These are phyloP conservation scores for Cladophialophora carrionii DNA, from an alignment of 2,329 filamentous ascomycete genomes.

Conservation along the genomic window DNA sequence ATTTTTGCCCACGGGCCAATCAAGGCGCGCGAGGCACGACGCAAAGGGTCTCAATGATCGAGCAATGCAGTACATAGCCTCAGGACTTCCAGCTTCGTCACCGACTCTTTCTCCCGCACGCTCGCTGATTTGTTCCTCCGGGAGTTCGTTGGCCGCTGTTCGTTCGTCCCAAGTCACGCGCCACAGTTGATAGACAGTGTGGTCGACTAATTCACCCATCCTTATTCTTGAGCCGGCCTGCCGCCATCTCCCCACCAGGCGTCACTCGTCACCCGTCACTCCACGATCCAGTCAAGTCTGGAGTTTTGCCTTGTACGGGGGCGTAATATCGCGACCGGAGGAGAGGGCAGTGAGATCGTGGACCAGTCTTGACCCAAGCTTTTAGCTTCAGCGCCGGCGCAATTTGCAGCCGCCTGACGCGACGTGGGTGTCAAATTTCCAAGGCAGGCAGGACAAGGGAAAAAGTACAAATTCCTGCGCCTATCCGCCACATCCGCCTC, in stretches of 20 bases:
- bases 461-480: constrained; percentile 15
- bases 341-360: background rate
- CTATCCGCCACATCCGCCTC: constrained; percentile 27
- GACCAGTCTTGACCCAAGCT: background rate
- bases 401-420: constrained; percentile 7
- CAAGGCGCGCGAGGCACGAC: background rate
- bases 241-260: background rate
- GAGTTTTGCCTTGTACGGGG: background rate
- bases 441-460: constrained; percentile 5
- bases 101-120: constrained; percentile 11
- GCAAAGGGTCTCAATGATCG: constrained; percentile 4
- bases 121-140: background rate
- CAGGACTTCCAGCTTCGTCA: constrained; percentile 11
- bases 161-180: constrained; percentile 2
- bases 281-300: background rate
- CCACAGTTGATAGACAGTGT: background rate
- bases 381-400: constrained; percentile 10
- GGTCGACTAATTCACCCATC: background rate
- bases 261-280: background rate
- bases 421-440: constrained; percentile 8
- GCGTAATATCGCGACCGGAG: background rate
- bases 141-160: background rate
- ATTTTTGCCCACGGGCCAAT: constrained; percentile 13
- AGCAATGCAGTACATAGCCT: constrained; percentile 5
- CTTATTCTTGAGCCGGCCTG: background rate